These are phyloP conservation scores for Amoeboaphelidium protococcarum DNA, from an alignment of 371 early-diverging fungal species.

Conservation along the genomic window DNA sequence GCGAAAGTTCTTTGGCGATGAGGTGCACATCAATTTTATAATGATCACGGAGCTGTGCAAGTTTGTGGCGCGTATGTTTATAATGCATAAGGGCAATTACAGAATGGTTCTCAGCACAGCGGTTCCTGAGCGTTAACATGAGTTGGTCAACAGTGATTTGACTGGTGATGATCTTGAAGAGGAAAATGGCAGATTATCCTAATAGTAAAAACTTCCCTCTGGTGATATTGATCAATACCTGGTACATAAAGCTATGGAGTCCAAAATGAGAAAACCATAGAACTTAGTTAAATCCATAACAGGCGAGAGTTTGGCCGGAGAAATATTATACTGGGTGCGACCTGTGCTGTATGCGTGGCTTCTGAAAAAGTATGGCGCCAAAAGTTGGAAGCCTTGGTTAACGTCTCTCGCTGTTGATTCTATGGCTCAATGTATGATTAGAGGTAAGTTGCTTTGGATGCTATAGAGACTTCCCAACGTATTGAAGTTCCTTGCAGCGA, in stretches of 20 bases:
- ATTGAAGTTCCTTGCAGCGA: neutral
- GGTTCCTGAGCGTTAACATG: conserved; percentile 41
- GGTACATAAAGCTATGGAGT: conserved; percentile 6
- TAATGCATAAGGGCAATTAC: conserved; percentile 26
- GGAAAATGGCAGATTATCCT: neutral
- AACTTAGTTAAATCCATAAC: conserved; percentile 33
- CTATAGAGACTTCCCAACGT: neutral
- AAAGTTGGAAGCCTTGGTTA: conserved; percentile 65
- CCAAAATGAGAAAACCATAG: conserved; percentile 17
- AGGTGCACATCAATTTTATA: conserved; percentile 33
- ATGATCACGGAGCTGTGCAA: conserved; percentile 39
- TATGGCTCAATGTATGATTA: conserved; percentile 16
- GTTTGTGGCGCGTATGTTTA: conserved; percentile 24
- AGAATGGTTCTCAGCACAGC: conserved; percentile 34
- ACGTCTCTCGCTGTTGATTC: conserved; percentile 44
- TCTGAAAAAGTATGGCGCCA: conserved; percentile 35
- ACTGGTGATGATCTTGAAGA: neutral
- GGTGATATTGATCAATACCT: neutral
- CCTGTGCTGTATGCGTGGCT: conserved; percentile 43
- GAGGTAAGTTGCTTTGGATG: neutral
- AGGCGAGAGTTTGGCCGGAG: conserved; percentile 31
- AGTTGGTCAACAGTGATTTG: conserved; percentile 23
- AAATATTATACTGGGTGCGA: conserved; percentile 48
- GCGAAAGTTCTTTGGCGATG: conserved; percentile 31
- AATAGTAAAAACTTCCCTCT: neutral